phyloP scores from a whole-genome alignment of 371 early-diverging fungal genomes.

The Dinochytrium kinnereticum region DNA sequence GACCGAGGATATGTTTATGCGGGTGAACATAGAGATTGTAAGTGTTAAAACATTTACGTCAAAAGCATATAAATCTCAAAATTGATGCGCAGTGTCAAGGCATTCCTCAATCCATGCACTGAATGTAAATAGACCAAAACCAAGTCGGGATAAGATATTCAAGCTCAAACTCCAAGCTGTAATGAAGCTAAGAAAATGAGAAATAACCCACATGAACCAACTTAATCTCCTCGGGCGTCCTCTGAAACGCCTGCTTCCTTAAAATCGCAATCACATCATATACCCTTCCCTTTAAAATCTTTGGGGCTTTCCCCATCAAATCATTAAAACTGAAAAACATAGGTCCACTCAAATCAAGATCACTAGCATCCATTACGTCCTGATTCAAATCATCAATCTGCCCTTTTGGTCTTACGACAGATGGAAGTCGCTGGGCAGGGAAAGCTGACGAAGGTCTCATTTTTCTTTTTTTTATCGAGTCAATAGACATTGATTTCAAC shows the following conservation, averaged over 20 bases:
- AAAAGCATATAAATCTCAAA: background rate
- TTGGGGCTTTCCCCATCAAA: background rate
- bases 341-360: background rate
- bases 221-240: slow-evolving; percentile 4
- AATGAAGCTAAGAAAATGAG: background rate
- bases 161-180: no score
- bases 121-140: no score
- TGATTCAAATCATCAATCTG: background rate
- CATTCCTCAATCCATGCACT: no score
- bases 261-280: background rate
- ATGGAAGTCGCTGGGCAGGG: background rate
- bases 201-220: background rate
- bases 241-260: slow-evolving; percentile 9
- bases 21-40: no score
- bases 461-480: no score
- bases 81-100: background rate
- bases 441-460: no score
- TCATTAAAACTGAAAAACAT: no score
- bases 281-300: background rate
- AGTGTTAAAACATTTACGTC: background rate
- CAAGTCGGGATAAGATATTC: no score
- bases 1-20: no score
- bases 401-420: background rate
- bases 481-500: no score
- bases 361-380: background rate